Conservation (phyloP, 257 asterid genomes). For the Scutellaria galericulata region DNA sequence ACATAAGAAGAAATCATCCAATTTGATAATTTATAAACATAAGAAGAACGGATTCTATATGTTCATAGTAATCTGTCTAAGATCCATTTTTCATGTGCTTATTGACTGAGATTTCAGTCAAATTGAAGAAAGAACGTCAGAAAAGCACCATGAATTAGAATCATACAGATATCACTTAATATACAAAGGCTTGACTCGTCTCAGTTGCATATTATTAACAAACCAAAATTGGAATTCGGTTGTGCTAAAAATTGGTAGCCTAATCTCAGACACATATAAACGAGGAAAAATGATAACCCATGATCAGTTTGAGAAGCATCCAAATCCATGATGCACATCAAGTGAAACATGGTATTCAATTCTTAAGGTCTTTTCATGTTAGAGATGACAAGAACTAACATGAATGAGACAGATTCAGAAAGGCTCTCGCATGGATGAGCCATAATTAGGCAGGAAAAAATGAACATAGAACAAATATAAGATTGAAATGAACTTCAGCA, state of each 20-base stretch:
- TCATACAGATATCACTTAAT: neutral
- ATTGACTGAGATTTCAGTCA: neutral
- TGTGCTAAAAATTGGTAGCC: neutral
- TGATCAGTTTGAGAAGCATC: constrained; percentile 4
- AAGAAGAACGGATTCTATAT: neutral
- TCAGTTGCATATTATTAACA: neutral
- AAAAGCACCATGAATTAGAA: neutral
- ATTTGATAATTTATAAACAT: neutral
- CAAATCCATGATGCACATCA: neutral
- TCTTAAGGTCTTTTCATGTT: neutral
- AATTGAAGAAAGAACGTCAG: neutral
- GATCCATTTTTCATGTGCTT: neutral
- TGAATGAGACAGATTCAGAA: neutral
- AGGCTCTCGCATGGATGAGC: neutral
- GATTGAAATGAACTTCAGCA: constrained; percentile 1
- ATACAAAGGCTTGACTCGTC: neutral
- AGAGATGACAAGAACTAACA: neutral
- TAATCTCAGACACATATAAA: neutral
- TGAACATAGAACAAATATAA: neutral
- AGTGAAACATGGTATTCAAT: neutral
- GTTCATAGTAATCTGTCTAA: neutral
- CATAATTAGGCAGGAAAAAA: neutral
- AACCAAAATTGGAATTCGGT: constrained; percentile 9
- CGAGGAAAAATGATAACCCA: neutral
- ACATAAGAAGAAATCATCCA: constrained; percentile 16